These are phyloP conservation scores for Chlorella sp. DNA, from an alignment of 139 green algal species.

Conservation along the genomic window DNA sequence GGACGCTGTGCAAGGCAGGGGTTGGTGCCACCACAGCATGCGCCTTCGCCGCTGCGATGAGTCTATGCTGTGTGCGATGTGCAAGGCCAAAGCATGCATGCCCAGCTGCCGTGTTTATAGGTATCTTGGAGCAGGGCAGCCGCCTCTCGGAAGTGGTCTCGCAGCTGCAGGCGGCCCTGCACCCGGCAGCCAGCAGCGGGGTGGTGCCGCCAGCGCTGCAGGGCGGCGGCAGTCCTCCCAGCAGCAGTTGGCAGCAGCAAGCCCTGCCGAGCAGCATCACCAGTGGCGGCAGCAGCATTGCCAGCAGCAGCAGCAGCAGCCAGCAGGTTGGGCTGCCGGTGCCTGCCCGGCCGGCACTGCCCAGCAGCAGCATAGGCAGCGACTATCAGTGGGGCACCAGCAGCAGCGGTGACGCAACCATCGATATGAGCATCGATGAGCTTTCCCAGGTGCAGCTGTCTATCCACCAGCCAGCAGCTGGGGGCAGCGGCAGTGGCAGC, in stretches of 20 bases:
- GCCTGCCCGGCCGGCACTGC: constrained; percentile 18
- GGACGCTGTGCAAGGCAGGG: no score
- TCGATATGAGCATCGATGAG: constrained; percentile 4
- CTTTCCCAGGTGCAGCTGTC: background rate
- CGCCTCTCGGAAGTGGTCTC: constrained; percentile 62
- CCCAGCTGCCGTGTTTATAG: background rate
- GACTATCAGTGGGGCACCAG: constrained; percentile 22
- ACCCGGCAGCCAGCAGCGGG: background rate
- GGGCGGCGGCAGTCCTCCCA: background rate
- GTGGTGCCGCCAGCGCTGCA: constrained; percentile 11
- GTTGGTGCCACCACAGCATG: no score
- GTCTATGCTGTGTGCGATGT: background rate
- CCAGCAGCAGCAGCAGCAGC: background rate
- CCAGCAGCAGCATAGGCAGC: constrained; percentile 33
- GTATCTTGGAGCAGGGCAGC: constrained; percentile 58
- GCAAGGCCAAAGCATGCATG: background rate
- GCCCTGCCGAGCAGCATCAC: background rate
- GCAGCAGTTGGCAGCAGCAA: background rate
- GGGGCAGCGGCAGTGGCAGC: background rate
- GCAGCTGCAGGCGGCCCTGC: constrained; percentile 56
- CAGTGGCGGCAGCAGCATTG: background rate
- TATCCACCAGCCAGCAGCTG: background rate
- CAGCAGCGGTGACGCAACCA: background rate
- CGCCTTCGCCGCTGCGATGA: no score
- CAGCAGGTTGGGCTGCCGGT: background rate